A percentile compares a stretch with the other conserved stretches of the same genome.
These are phyloP conservation scores for Aureobasidium vineae DNA, from an alignment of 2,329 filamentous ascomycete species.

Conservation along the genomic window DNA sequence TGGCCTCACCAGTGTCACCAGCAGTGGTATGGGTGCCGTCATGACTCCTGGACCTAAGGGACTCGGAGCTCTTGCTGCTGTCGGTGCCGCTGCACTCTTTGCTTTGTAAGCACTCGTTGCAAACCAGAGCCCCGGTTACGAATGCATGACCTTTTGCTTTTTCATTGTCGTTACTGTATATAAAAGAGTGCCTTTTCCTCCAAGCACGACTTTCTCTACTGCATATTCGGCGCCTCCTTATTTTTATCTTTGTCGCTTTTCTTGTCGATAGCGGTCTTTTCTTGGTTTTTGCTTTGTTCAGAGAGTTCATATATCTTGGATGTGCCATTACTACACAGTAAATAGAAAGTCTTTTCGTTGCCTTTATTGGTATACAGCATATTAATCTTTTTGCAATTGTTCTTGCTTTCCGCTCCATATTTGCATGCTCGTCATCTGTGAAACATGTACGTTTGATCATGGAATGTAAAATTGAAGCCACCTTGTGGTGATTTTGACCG, in stretches of 20 bases:
- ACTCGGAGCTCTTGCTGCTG: constrained; percentile 34
- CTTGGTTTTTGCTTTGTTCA: not conserved
- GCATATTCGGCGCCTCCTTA: not conserved
- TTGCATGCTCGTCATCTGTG: too few species aligned
- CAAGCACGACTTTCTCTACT: not conserved
- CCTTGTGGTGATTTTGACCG: too few species aligned
- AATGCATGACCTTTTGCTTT: constrained; percentile 12
- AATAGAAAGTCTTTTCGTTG: not conserved
- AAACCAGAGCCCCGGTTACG: not conserved
- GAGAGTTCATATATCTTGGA: not conserved
- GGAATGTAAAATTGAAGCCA: too few species aligned
- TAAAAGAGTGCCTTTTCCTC: not conserved
- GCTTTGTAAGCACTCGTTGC: constrained; percentile 30
- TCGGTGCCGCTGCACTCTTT: constrained; percentile 33
- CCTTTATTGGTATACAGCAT: not conserved
- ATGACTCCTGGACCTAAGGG: constrained; percentile 33
- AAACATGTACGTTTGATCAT: too few species aligned
- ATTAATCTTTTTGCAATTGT: not conserved
- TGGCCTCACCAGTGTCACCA: constrained; percentile 24
- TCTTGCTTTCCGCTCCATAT: too few species aligned
- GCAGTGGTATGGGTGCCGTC: constrained; percentile 27
- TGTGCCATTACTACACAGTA: not conserved
- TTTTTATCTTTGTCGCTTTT: not conserved
- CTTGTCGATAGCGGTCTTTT: not conserved
- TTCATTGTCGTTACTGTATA: not conserved